Evolutionary conservation across 805 yeast species (phyloP).

Genomic region (Candida vartiovaarae): DNA sequence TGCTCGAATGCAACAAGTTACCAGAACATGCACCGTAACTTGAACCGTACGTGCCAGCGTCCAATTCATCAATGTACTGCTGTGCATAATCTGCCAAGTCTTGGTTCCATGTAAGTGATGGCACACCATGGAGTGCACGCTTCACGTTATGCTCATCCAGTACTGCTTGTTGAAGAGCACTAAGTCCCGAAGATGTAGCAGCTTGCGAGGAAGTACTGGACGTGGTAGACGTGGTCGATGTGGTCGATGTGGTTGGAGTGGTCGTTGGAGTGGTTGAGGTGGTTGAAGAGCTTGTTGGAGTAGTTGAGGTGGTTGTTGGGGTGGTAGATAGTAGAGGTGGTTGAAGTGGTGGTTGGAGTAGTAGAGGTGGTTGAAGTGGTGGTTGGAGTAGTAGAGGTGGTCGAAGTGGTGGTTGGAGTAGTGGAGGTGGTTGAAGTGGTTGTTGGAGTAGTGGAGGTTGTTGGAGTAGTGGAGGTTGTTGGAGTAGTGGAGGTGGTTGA

Average conservation of each 20-base stretch:
- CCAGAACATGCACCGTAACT: constrained; percentile 50
- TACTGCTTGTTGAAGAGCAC: constrained; percentile 31
- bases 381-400: constrained; percentile 2
- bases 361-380: constrained; percentile 10
- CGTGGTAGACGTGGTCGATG: constrained; percentile 12
- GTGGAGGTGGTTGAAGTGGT: constrained; percentile 1
- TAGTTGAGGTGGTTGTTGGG: constrained; percentile 7
- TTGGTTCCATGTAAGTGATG: constrained; percentile 42
- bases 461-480: constrained; percentile 2
- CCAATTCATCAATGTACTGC: constrained; percentile 34
- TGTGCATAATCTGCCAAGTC: constrained; percentile 41
- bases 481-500: constrained; percentile 2
- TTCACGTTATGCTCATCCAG: constrained; percentile 43
- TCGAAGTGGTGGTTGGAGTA: not conserved
- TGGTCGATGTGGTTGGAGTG: constrained; percentile 9
- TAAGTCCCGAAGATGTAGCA: constrained; percentile 16
- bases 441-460: constrained; percentile 2
- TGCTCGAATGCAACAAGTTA: constrained; percentile 53
- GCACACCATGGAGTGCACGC: constrained; percentile 41
- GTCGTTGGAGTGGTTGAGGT: constrained; percentile 7
- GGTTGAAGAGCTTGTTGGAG: constrained; percentile 5
- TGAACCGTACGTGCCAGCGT: constrained; percentile 25
- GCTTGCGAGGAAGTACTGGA: constrained; percentile 12
- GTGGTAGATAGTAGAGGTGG: constrained; percentile 14
- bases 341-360: constrained; percentile 12